Conservation (phyloP, 116 monocot genomes). For the Trichopus zeylanicus region DNA sequence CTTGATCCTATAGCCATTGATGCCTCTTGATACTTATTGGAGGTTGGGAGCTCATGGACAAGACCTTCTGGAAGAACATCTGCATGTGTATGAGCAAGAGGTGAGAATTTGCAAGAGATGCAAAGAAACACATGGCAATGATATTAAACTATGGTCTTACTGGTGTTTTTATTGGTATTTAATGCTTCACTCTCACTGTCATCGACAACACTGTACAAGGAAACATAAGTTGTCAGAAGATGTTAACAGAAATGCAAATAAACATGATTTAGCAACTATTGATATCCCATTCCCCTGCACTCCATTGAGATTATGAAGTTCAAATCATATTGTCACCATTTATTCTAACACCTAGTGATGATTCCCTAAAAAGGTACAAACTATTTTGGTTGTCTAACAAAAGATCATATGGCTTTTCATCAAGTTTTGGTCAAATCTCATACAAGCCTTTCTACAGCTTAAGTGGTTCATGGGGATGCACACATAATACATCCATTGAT, state of each 20-base stretch:
- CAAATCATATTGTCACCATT: too few relatives aligned
- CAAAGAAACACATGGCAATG: background rate
- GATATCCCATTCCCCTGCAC: too few relatives aligned
- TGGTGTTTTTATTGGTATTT: constrained; percentile 14
- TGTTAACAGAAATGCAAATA: background rate
- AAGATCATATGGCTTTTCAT: too few relatives aligned
- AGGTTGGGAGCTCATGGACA: constrained; percentile 64
- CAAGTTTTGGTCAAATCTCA: too few relatives aligned
- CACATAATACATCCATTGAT: too few relatives aligned
- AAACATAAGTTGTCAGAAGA: background rate
- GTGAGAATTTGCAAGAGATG: background rate
- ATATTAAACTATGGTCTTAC: constrained; percentile 5
- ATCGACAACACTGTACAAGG: constrained; percentile 53
- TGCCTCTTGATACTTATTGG: constrained; percentile 47
- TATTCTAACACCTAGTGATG: too few relatives aligned
- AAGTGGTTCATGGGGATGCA: too few relatives aligned
- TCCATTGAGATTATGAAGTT: too few relatives aligned
- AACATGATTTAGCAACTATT: background rate
- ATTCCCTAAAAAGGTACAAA: too few relatives aligned
- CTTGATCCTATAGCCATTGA: background rate
- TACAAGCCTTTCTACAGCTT: too few relatives aligned
- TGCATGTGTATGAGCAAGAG: constrained; percentile 10
- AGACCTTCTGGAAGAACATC: constrained; percentile 80
- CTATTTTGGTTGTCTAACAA: too few relatives aligned
- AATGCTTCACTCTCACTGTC: constrained; percentile 31